Conservation (phyloP, 495 filamentous ascomycete genomes). For the Aspergillus mulundensis region DNA sequence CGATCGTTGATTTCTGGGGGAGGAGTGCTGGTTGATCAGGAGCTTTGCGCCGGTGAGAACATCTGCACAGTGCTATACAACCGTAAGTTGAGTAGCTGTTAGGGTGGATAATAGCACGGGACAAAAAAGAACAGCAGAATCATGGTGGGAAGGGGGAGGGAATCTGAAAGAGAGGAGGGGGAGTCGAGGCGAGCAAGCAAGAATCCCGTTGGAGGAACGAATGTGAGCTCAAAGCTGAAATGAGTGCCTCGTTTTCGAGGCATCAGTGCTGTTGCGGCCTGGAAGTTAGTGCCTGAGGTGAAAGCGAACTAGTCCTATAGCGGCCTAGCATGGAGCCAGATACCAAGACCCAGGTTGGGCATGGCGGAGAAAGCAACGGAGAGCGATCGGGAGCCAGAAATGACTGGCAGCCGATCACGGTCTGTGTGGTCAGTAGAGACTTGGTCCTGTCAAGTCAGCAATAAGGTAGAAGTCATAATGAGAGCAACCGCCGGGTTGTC, state of each 20-base stretch:
- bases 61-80: background rate
- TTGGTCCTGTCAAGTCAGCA: background rate
- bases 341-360: slow-evolving; percentile 18
- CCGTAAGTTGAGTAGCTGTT: background rate
- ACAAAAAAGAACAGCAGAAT: background rate
- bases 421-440: background rate
- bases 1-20: slow-evolving; percentile 19
- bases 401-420: slow-evolving; percentile 10
- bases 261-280: slow-evolving; percentile 12
- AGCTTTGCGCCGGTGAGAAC: background rate
- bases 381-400: slow-evolving; percentile 10
- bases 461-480: background rate
- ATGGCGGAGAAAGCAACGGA: slow-evolving; percentile 14
- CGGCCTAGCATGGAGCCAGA: slow-evolving; percentile 12
- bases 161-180: slow-evolving; percentile 6
- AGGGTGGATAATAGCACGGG: background rate
- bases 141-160: slow-evolving; percentile 6
- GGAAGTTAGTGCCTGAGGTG: slow-evolving; percentile 11
- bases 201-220: slow-evolving; percentile 10
- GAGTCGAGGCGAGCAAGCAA: background rate
- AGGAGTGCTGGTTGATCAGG: slow-evolving; percentile 2
- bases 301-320: slow-evolving; percentile 8
- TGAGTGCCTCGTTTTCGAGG: slow-evolving; percentile 6
- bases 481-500: background rate
- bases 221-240: slow-evolving; percentile 16